Conservation (phyloP, 2,329 filamentous ascomycete genomes). For the Cytospora paraplurivora region DNA sequence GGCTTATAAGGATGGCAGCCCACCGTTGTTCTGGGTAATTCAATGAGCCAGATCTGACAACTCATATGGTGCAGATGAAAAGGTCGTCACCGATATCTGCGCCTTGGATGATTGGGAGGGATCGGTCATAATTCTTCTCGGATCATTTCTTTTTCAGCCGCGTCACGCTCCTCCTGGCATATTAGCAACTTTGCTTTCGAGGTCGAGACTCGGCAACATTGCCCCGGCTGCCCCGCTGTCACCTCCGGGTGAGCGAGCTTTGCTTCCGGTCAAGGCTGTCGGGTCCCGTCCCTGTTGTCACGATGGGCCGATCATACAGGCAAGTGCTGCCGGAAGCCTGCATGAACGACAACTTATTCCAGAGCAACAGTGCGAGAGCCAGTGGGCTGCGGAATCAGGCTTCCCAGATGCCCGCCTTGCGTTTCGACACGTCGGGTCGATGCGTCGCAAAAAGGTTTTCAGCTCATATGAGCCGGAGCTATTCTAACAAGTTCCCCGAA, state of each 20-base stretch:
- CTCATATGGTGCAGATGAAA: conserved; percentile 7
- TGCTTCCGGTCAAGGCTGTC: neutral
- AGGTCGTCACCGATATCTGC: conserved; percentile 5
- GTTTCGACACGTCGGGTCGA: neutral
- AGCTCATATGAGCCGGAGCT: neutral
- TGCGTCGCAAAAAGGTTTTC: neutral
- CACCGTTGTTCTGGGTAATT: neutral
- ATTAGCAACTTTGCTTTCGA: conserved; percentile 1
- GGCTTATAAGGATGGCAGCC: neutral
- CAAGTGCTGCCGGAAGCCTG: conserved; percentile 8
- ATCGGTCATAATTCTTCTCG: conserved; percentile 11
- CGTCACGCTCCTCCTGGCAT: neutral
- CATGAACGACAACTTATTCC: conserved; percentile 9
- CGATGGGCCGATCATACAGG: conserved; percentile 4
- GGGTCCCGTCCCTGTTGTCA: neutral
- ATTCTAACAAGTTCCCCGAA: neutral
- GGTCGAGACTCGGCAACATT: neutral
- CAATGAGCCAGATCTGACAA: conserved; percentile 8
- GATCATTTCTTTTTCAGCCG: neutral
- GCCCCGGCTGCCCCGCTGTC: neutral
- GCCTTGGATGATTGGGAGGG: neutral
- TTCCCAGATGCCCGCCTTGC: neutral
- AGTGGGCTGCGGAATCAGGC: conserved; percentile 6
- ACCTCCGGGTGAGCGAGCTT: neutral
- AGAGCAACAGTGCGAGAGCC: conserved; percentile 6